Percentiles rank a stretch among this genome's conserved stretches.
These are phyloP conservation scores for Dryadomyces sulphureus DNA, from an alignment of 2,329 filamentous ascomycete genomes.

Conservation along the genomic window DNA sequence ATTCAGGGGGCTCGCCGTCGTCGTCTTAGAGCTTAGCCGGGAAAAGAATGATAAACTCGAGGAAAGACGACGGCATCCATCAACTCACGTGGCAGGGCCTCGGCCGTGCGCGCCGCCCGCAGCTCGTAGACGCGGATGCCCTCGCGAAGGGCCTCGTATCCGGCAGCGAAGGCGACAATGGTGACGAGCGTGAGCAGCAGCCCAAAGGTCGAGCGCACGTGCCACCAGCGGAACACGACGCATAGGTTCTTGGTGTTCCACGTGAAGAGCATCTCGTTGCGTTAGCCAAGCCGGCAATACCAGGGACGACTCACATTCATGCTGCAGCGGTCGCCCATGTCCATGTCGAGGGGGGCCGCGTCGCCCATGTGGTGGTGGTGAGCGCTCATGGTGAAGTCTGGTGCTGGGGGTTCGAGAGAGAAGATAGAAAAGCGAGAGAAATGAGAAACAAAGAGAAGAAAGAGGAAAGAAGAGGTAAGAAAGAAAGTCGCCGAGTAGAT, in stretches of 20 bases:
- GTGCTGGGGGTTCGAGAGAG: neutral
- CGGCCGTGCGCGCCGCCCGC: constrained; percentile 29
- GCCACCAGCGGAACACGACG: constrained; percentile 90
- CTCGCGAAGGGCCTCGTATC: constrained; percentile 80
- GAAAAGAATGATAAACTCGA: neutral
- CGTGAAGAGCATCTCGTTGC: constrained; percentile 85
- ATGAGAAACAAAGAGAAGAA: neutral
- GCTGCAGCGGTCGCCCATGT: constrained; percentile 56
- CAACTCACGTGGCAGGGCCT: constrained; percentile 38
- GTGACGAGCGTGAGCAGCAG: constrained; percentile 72
- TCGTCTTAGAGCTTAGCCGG: constrained; percentile 4
- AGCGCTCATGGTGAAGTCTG: constrained; percentile 24
- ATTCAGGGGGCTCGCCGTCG: constrained; percentile 15
- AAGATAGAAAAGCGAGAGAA: neutral
- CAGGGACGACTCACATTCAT: constrained; percentile 63
- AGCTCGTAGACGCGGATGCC: constrained; percentile 63
- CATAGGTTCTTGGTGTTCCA: constrained; percentile 91
- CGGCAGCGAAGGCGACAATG: constrained; percentile 71
- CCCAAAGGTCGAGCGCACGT: constrained; percentile 56
- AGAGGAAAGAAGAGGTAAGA: neutral
- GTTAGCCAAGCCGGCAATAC: neutral
- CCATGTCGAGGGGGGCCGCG: constrained; percentile 31
- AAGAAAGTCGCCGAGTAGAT: neutral
- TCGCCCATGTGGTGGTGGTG: constrained; percentile 31
- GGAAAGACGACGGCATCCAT: neutral